Evolutionary conservation across 2,329 filamentous ascomycete species (phyloP).

Genomic region (Pseudopithomyces chartarum): DNA sequence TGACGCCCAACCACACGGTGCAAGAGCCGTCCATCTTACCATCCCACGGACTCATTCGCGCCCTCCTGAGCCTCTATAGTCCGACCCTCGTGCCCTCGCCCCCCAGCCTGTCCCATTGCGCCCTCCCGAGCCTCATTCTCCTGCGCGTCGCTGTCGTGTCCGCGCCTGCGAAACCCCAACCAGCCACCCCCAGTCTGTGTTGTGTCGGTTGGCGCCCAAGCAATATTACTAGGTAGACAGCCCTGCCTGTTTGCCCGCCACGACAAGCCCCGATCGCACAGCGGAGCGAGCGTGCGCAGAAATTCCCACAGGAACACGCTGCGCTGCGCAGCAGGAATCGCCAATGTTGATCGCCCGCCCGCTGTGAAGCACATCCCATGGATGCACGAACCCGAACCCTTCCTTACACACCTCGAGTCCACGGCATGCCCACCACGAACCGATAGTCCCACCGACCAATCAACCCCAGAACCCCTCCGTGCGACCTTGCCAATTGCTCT

Average conservation of each 20-base stretch:
- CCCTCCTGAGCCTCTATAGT: constrained; percentile 8
- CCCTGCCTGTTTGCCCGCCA: constrained; percentile 9
- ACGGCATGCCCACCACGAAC: constrained; percentile 41
- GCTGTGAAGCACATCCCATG: constrained; percentile 28
- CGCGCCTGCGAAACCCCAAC: constrained; percentile 3
- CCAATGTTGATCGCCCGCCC: constrained; percentile 14
- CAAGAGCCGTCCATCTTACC: constrained; percentile 19
- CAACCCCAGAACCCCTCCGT: constrained; percentile 14
- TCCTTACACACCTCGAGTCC: constrained; percentile 32
- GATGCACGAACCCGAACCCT: constrained; percentile 30
- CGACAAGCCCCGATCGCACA: constrained; percentile 11
- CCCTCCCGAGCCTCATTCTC: constrained; percentile 25
- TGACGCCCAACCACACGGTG: constrained; percentile 11
- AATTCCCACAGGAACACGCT: constrained; percentile 3
- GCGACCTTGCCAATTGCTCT: constrained; percentile 15
- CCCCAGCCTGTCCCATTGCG: constrained; percentile 12
- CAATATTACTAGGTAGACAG: constrained; percentile 24
- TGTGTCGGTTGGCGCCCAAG: constrained; percentile 29
- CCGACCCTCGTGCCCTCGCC: constrained; percentile 15
- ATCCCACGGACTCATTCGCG: constrained; percentile 20
- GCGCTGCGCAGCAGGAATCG: constrained; percentile 5
- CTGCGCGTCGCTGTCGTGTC: constrained; percentile 12
- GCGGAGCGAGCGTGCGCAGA: constrained; percentile 13
- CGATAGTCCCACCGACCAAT: constrained; percentile 31
- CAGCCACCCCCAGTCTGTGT: constrained; percentile 4